These are phyloP conservation scores for Penicillium alfredii DNA, from an alignment of 495 filamentous ascomycete genomes.

Conservation along the genomic window DNA sequence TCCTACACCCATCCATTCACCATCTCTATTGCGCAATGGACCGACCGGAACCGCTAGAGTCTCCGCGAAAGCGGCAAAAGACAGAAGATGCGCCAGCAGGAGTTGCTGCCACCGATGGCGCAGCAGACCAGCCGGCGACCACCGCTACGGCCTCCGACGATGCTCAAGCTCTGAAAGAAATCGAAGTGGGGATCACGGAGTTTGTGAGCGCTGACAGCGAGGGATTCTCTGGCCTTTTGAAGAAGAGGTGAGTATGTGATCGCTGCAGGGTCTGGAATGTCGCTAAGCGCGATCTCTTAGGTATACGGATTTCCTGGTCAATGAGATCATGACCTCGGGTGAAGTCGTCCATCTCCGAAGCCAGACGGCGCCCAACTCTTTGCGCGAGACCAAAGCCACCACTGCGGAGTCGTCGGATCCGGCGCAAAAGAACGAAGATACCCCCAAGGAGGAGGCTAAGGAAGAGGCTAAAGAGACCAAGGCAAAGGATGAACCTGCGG, in stretches of 20 bases:
- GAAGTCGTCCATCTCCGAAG: constrained; percentile 68
- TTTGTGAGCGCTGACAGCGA: constrained; percentile 44
- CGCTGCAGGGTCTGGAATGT: background rate
- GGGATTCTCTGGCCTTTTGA: constrained; percentile 51
- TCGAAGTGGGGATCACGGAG: constrained; percentile 50
- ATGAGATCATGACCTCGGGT: constrained; percentile 79
- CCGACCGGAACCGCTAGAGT: constrained; percentile 33
- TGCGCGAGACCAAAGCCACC: constrained; percentile 5
- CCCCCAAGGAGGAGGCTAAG: background rate
- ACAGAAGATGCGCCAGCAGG: constrained; percentile 23
- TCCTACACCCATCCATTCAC: constrained; percentile 1
- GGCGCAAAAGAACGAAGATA: constrained; percentile 5
- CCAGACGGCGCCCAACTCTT: constrained; percentile 27
- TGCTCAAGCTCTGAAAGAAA: constrained; percentile 38
- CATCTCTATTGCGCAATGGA: constrained; percentile 27
- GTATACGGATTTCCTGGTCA: constrained; percentile 93
- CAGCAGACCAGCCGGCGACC: constrained; percentile 10
- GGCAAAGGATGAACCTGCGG: constrained; percentile 4
- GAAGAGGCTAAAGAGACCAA: constrained; percentile 8
- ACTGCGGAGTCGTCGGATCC: constrained; percentile 3
- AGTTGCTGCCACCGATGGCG: constrained; percentile 14
- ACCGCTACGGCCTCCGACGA: constrained; percentile 12
- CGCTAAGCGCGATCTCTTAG: constrained; percentile 34
- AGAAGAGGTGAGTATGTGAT: constrained; percentile 45
- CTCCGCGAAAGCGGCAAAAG: constrained; percentile 42